Evolutionary conservation across 2,329 filamentous ascomycete genomes (phyloP).

Genomic region (Aureobasidium vineae): DNA sequence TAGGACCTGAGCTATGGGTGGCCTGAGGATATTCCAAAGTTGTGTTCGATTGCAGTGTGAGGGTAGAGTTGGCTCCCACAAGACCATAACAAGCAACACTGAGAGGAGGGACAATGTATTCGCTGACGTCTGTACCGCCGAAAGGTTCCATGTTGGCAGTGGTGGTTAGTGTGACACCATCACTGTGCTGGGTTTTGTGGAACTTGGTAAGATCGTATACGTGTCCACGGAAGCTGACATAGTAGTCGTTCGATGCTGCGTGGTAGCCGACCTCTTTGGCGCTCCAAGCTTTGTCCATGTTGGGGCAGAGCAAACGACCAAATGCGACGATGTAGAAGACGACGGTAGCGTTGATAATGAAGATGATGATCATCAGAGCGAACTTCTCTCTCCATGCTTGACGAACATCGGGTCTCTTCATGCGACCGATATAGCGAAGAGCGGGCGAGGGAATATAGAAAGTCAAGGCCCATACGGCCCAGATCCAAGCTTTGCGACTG

Average conservation of each 20-base stretch:
- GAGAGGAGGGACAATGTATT: constrained; percentile 82
- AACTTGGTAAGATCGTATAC: constrained; percentile 94
- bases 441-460: constrained; percentile 92
- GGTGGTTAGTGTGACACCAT: constrained; percentile 61
- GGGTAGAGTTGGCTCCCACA: constrained; percentile 55
- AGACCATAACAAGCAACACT: constrained; percentile 71
- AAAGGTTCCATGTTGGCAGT: constrained; percentile 70
- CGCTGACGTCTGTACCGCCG: constrained; percentile 73
- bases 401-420: constrained; percentile 95
- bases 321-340: constrained; percentile 93
- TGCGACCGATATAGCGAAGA: constrained; percentile 78
- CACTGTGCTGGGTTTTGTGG: constrained; percentile 81
- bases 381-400: constrained; percentile 98
- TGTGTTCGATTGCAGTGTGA: constrained; percentile 63
- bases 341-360: constrained; percentile 74
- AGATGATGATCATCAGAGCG: constrained; percentile 75
- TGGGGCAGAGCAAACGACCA: constrained; percentile 81
- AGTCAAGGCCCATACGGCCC: constrained; percentile 78
- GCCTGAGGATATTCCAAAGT: constrained; percentile 53
- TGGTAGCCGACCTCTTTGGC: constrained; percentile 67
- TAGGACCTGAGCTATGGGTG: constrained; percentile 67
- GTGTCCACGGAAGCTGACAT: constrained; percentile 78
- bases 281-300: constrained; percentile 87
- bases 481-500: constrained; percentile 74
- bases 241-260: constrained; percentile 72